Percentiles rank a stretch among this genome's conserved stretches.
Conservation (phyloP, 352 stramenopile species). For the Thraustotheca clavata region DNA sequence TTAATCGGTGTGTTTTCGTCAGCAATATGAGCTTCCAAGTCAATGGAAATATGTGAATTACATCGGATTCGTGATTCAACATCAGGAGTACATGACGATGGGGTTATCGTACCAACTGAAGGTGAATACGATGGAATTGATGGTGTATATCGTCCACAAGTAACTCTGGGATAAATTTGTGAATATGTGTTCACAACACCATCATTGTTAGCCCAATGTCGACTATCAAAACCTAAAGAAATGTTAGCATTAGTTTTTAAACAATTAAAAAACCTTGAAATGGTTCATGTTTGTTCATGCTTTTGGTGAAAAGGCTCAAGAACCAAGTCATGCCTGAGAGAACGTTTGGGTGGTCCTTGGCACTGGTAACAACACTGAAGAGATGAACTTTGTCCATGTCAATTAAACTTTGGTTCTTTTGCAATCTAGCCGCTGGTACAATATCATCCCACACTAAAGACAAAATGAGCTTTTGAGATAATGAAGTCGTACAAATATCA, state of each 20-base stretch:
- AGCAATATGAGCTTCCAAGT: background rate
- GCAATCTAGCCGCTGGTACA: conserved; percentile 38
- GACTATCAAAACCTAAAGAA: background rate
- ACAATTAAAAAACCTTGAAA: conserved; percentile 33
- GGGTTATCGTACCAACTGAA: background rate
- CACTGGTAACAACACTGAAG: conserved; percentile 65
- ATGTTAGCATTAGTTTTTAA: background rate
- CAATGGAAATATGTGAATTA: conserved; percentile 11
- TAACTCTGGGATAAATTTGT: background rate
- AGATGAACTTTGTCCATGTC: conserved; percentile 38
- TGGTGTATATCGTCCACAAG: background rate
- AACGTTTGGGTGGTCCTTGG: conserved; percentile 20
- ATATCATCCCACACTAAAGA: conserved; percentile 37
- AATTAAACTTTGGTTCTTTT: conserved; percentile 37
- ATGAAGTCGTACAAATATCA: conserved; percentile 22
- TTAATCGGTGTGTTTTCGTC: background rate
- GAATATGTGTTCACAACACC: conserved; percentile 17
- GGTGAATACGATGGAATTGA: background rate
- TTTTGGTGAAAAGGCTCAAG: conserved; percentile 40
- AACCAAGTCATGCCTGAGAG: conserved; percentile 59
- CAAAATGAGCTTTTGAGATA: conserved; percentile 29
- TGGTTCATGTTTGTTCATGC: conserved; percentile 36
- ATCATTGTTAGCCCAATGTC: conserved; percentile 8
- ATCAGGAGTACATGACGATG: background rate
- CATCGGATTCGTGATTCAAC: too few relatives aligned